Percentiles rank a stretch among this genome's conserved stretches.
Conservation (phyloP, 1,284 basidiomycete genomes). For the Trichosporon sp. region DNA sequence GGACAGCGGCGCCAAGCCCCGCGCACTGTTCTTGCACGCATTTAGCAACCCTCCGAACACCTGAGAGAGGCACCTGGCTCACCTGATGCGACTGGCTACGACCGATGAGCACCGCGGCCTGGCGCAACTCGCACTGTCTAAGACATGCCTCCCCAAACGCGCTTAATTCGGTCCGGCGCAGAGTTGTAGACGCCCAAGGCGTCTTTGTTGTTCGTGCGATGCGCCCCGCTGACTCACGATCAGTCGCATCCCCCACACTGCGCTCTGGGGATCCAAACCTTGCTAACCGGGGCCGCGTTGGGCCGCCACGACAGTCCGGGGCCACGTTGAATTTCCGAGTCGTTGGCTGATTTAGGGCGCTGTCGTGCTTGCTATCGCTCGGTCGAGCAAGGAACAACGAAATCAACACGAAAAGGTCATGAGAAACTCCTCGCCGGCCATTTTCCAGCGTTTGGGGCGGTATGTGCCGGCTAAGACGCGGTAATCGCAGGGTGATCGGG, state of each 20-base stretch:
- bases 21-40: background rate
- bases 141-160: background rate
- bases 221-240: background rate
- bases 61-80: background rate
- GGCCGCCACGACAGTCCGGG: background rate
- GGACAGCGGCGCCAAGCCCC: background rate
- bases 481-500: conserved; percentile 2
- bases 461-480: background rate
- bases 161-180: conserved; percentile 4
- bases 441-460: background rate
- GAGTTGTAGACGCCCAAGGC: background rate
- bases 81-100: background rate
- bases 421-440: background rate
- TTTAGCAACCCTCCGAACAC: background rate
- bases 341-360: background rate
- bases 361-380: background rate
- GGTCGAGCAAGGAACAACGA: background rate
- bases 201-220: background rate
- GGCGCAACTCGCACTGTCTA: background rate
- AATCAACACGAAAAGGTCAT: background rate
- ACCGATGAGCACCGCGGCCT: background rate
- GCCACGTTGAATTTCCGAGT: background rate
- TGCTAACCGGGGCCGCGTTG: background rate
- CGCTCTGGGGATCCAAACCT: background rate
- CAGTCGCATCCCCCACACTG: background rate